Evolutionary conservation across 345 rosid genomes (phyloP).

Genomic region (Dipteronia sinensis): DNA sequence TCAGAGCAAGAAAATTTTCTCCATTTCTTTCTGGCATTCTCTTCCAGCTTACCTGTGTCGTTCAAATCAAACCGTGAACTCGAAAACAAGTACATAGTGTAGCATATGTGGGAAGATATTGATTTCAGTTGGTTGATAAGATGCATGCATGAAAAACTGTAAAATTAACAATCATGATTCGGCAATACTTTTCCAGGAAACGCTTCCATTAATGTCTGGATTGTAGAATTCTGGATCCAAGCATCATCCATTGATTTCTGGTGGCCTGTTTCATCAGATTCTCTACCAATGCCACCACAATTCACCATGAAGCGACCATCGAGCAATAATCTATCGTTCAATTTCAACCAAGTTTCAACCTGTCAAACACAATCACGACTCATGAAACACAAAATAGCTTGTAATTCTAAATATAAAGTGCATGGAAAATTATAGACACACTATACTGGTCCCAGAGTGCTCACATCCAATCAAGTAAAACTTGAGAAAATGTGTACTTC

Average conservation of each 20-base stretch:
- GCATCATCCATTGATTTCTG: conserved; percentile 31
- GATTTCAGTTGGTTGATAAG: background rate
- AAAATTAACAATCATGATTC: conserved; percentile 6
- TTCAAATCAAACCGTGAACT: conserved; percentile 12
- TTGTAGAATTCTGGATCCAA: conserved; percentile 58
- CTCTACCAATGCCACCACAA: conserved; percentile 62
- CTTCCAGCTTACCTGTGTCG: conserved; percentile 70
- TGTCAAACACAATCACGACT: conserved; percentile 24
- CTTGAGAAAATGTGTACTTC: background rate
- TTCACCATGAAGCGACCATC: conserved; percentile 82
- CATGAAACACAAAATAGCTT: background rate
- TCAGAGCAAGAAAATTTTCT: conserved; percentile 65
- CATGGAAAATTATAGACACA: background rate
- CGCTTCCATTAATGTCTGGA: conserved; percentile 63
- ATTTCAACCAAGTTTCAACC: conserved; percentile 63
- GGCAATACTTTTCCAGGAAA: conserved; percentile 65
- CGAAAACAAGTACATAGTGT: background rate
- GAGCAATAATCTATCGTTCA: conserved; percentile 66
- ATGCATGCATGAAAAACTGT: background rate
- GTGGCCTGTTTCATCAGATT: conserved; percentile 25
- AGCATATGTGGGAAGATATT: background rate
- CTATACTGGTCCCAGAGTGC: background rate
- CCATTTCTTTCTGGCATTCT: conserved; percentile 51
- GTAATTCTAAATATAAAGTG: background rate
- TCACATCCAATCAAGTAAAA: background rate